Base-by-base conservation (phyloP, 495 filamentous ascomycete genomes). In the Rusavskia elegans region DNA sequence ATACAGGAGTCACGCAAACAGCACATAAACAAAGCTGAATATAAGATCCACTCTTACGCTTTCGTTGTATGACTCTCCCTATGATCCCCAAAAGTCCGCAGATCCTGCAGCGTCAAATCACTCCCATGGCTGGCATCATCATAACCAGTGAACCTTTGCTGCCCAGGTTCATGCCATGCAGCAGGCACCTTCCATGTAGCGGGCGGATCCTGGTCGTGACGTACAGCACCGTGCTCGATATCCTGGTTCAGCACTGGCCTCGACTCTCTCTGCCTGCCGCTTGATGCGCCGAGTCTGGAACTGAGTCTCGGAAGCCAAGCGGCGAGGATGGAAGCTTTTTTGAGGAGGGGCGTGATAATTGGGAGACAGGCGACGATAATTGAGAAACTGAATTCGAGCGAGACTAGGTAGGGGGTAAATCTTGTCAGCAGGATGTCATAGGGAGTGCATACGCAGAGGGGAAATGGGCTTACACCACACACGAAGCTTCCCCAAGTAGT, bases 351-450 rank as follows among this genome's bases (percentile, higher is more conserved):
- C 1, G 19, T 20, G 1, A 49, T 8, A 35, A 19, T 29, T 17
- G 45, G 44, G 21, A 54, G 45, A 16, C 32, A 49, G 45, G 19
- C 52, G 23, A 25, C 27, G 44, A 49, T 49, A 20, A 54, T 54
- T 16, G 45, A 32, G 44, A 54, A 36, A 45, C 17, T 40, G 45
- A 54, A 36, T 41, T 54, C 52, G 14, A 49, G 27, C 1, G 36
- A 10, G 10, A 36, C 27, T 19, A 39, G 25, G 1, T 35, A 4
- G n/a, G 6, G 19, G 29, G 29, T 35, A 20, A 11, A 16, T 2
- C 1, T 9, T 1, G n/a, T 11, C 2, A 19, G 2, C 17, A 5
- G 10, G 3, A 11, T 0, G 2, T 0, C n/a, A 17, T 17, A 5
- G 1, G 10, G 36, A 3, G 11, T 1, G 49, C 5, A 25, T 5